Base-by-base conservation (phyloP, 805 yeast genomes). In the Candida loeiensis region DNA sequence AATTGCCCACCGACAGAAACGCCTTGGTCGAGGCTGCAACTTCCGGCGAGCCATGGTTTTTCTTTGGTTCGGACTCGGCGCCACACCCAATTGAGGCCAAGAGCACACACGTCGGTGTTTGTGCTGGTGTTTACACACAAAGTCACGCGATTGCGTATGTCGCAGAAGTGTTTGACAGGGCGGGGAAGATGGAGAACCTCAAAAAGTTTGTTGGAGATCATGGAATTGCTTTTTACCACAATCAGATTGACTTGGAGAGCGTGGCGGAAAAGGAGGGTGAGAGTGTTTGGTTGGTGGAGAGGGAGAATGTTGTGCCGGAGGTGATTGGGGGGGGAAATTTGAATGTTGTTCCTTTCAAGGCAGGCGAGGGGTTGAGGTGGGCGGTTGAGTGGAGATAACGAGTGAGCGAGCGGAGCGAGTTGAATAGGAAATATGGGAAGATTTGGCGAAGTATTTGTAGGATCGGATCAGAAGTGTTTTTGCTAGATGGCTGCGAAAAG, bases 111-210 rank as follows among this genome's bases (percentile, higher is more conserved):
- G 67, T 71, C 26, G 91, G 90, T 16, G 97, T 91, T 13, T 88
- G 97, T 54, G 99, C 99, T n/a, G 99, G 99, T 55, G 96, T 93
- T 6, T 93, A 77, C 64, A 86, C 98, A 2, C 99, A 93, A 61
- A 76, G 86, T 16, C 77, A 77, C 51, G 95, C 85, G 2, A 62
- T 93, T 14, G 71, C 89, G 6, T 93, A 91, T 49, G 66, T 93
- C 19, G 97, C 98, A 2, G 84, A 90, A 59, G 77, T 85, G 1
- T 93, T 95, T 54, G 95, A 85, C 19, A 61, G 71, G 39, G 73
- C 64, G 14, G 80, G 75, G 11, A 76, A 79, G 45, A 64, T 93
- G 32, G 82, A 82, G 32, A 76, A 76, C 42, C 69, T 93, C 50
- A 79, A 75, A 52, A 76, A 67, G 22, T 93, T 93, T 60, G 96